Percentiles rank a stretch among this genome's conserved stretches.
Conservation (phyloP, 1,139 yeast genomes). For the Hanseniaspora sp. region DNA sequence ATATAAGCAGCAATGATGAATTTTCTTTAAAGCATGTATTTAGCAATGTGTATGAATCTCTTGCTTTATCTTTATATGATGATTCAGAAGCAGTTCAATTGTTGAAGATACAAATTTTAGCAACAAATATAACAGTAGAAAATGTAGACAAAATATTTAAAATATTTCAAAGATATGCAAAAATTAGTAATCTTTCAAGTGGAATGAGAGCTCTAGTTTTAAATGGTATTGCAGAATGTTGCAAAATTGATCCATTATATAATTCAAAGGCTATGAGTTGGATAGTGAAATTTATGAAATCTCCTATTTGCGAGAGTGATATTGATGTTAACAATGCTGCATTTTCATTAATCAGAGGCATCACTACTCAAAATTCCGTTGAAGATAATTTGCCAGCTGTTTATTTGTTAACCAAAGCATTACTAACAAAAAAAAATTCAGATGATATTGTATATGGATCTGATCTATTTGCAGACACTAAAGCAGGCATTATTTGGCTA, state of each 20-base stretch:
- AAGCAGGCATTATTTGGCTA: slow-evolving; percentile 81
- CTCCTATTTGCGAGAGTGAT: background rate
- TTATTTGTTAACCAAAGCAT: slow-evolving; percentile 32
- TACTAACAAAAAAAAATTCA: slow-evolving; percentile 16
- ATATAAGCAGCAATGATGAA: slow-evolving; percentile 34
- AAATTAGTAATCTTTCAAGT: slow-evolving; percentile 27
- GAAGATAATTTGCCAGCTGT: slow-evolving; percentile 32
- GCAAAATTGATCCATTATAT: slow-evolving; percentile 12
- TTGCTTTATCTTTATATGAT: slow-evolving; percentile 55
- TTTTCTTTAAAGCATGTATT: slow-evolving; percentile 33
- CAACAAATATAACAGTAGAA: slow-evolving; percentile 43
- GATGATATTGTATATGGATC: slow-evolving; percentile 17
- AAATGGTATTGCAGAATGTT: slow-evolving; percentile 9
- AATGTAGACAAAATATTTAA: slow-evolving; percentile 46
- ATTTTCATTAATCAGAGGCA: slow-evolving; percentile 11
- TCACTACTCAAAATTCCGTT: slow-evolving; percentile 5
- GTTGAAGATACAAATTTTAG: slow-evolving; percentile 54
- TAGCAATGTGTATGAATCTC: slow-evolving; percentile 38
- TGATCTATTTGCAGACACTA: slow-evolving; percentile 40
- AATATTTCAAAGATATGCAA: slow-evolving; percentile 59
- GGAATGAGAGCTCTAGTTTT: slow-evolving; percentile 2
- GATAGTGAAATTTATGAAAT: slow-evolving; percentile 21
- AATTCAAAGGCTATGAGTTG: slow-evolving; percentile 20
- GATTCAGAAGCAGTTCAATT: slow-evolving; percentile 27
- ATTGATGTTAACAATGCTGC: slow-evolving; percentile 15